Percentiles rank a stretch among this genome's conserved stretches.
Conservation (phyloP, 352 stramenopile genomes). For the Phytophthora syringae region DNA sequence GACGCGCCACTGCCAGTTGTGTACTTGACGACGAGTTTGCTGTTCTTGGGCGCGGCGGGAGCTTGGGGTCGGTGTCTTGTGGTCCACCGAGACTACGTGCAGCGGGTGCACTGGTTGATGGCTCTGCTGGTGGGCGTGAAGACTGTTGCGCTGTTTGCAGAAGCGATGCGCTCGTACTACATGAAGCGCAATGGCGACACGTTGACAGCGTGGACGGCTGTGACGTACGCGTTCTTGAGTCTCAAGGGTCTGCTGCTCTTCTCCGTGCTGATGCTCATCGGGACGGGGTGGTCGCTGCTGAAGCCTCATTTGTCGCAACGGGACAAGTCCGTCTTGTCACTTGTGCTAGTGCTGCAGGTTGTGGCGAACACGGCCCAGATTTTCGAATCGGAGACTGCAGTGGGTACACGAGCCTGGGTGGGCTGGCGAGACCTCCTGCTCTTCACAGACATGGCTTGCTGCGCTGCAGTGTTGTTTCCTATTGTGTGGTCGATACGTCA, state of each 20-base stretch:
- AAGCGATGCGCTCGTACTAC: constrained; percentile 96
- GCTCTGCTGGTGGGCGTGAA: constrained; percentile 94
- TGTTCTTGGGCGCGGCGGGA: constrained; percentile 62
- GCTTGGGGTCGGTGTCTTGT: constrained; percentile 78
- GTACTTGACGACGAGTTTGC: constrained; percentile 79
- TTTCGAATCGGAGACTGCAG: constrained; percentile 79
- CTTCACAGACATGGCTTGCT: constrained; percentile 97
- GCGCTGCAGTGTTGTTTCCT: constrained; percentile 94
- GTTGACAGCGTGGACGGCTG: constrained; percentile 89
- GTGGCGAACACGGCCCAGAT: constrained; percentile 96
- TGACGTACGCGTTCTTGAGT: constrained; percentile 97
- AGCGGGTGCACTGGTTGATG: constrained; percentile 96
- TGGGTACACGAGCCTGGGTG: constrained; percentile 76
- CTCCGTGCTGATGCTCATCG: constrained; percentile 97
- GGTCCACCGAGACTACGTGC: constrained; percentile 63
- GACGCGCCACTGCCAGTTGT: constrained; percentile 86
- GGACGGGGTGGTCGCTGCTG: constrained; percentile 96
- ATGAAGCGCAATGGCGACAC: constrained; percentile 95
- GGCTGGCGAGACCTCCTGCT: constrained; percentile 93
- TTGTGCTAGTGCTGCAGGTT: constrained; percentile 92
- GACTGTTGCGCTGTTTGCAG: constrained; percentile 92
- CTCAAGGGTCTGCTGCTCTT: constrained; percentile 98
- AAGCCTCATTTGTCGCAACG: constrained; percentile 94
- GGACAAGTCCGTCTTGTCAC: constrained; percentile 95
- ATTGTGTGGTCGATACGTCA: constrained; percentile 96